phyloP scores from a whole-genome alignment of 192 early-diverging fungal genomes.

The Coemansia sp. region DNA sequence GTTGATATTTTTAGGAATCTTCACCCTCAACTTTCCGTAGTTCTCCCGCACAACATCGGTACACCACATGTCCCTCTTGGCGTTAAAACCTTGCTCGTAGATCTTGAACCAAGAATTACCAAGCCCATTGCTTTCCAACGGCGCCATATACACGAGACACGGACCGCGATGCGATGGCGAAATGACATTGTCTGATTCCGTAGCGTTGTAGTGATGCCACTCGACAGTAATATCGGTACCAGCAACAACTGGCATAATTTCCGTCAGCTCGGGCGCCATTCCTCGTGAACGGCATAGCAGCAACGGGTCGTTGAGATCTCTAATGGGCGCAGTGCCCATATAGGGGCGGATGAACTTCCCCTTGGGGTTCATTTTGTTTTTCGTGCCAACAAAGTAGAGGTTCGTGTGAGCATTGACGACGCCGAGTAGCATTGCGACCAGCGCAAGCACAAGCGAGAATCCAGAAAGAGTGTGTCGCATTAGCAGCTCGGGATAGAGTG shows the following conservation, averaged over 20 bases:
- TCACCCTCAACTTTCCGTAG: conserved; percentile 24
- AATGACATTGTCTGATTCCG: conserved; percentile 25
- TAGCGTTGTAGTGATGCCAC: conserved; percentile 29
- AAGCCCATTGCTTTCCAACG: conserved; percentile 26
- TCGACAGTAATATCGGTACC: conserved; percentile 6
- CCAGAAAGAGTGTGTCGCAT: not conserved
- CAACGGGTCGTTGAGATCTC: not conserved
- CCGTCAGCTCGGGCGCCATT: not conserved
- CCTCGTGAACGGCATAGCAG: not conserved
- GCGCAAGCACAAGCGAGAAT: not conserved
- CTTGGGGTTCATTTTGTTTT: not conserved
- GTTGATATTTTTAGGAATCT: conserved; percentile 23
- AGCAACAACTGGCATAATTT: not conserved
- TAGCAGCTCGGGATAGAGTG: too few relatives aligned
- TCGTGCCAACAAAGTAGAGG: not conserved
- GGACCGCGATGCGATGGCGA: conserved; percentile 20
- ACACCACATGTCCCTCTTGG: conserved; percentile 19
- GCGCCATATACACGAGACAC: conserved; percentile 38
- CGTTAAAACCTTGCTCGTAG: conserved; percentile 33
- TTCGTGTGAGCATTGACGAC: not conserved
- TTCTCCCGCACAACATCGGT: conserved; percentile 20
- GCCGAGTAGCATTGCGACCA: not conserved
- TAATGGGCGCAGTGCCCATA: not conserved
- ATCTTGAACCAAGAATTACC: conserved; percentile 37
- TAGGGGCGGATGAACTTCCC: not conserved